A percentile compares a stretch with the other conserved stretches of the same genome.
Conservation (phyloP, 805 yeast genomes). For the Candida xiaguanensis region DNA sequence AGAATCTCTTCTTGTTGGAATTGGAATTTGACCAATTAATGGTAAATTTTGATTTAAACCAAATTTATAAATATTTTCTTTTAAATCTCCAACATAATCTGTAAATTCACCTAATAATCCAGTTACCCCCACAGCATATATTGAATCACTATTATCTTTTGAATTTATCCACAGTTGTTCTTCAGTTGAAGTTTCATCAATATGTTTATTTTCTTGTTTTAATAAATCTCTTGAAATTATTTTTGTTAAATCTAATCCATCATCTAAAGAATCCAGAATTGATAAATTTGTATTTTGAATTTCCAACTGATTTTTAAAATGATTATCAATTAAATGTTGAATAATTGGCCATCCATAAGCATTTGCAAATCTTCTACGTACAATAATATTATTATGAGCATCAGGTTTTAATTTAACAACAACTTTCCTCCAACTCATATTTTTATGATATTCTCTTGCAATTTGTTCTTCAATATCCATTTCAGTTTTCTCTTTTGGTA, state of each 20-base stretch:
- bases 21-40: slow-evolving; percentile 7
- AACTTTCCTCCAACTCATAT: slow-evolving; percentile 88
- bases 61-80: slow-evolving; percentile 30
- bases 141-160: slow-evolving; percentile 34
- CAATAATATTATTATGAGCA: slow-evolving; percentile 91
- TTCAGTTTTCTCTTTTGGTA: slow-evolving; percentile 42
- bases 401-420: slow-evolving; percentile 83
- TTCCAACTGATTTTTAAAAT: slow-evolving; percentile 38
- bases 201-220: slow-evolving; percentile 29
- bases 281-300: not conserved
- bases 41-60: slow-evolving; percentile 7
- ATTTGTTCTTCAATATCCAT: slow-evolving; percentile 61
- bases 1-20: slow-evolving; percentile 6
- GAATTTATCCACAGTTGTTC: slow-evolving; percentile 51
- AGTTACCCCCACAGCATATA: slow-evolving; percentile 62
- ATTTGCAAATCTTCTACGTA: slow-evolving; percentile 82
- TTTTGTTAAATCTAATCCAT: slow-evolving; percentile 22
- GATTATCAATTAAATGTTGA: slow-evolving; percentile 71
- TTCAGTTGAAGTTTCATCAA: slow-evolving; percentile 22
- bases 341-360: slow-evolving; percentile 95
- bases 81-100: slow-evolving; percentile 50
- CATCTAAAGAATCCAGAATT: slow-evolving; percentile 22
- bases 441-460: slow-evolving; percentile 84
- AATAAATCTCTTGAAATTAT: slow-evolving; percentile 35
- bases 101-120: slow-evolving; percentile 65